Evolutionary conservation across 2,329 filamentous ascomycete species (phyloP).

Genomic region (Botrytis squamosa): DNA sequence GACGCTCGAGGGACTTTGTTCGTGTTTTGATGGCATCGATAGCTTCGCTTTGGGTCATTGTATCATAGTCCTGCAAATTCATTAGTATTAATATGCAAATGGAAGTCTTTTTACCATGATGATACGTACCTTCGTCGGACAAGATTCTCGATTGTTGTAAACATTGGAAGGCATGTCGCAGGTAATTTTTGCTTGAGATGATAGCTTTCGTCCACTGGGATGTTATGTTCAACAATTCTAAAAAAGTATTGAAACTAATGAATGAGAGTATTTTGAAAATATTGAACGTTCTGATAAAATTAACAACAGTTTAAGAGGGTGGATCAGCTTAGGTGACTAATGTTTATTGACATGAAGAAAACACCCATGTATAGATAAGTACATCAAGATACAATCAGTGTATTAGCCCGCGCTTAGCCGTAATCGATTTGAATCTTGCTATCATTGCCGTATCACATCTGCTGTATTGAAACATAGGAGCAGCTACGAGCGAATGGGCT

Average conservation of each 20-base stretch:
- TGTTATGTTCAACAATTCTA: accelerated
- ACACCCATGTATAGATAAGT: neutral
- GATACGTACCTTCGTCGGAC: neutral
- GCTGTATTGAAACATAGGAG: neutral
- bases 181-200: neutral
- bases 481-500: neutral
- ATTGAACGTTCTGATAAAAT: neutral
- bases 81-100: neutral
- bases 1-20: neutral
- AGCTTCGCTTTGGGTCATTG: neutral
- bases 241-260: neutral
- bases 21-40: neutral
- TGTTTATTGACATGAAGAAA: neutral
- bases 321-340: neutral
- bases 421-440: neutral
- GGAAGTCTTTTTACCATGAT: neutral
- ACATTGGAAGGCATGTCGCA: neutral
- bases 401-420: neutral
- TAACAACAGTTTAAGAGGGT: no score
- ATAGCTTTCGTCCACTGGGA: neutral
- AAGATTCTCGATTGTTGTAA: neutral
- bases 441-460: neutral
- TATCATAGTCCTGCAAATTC: neutral
- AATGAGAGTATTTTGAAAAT: neutral
- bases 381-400: neutral